Evolutionary conservation across 345 rosid genomes (phyloP).

Genomic region (Streptanthus diversifolius): DNA sequence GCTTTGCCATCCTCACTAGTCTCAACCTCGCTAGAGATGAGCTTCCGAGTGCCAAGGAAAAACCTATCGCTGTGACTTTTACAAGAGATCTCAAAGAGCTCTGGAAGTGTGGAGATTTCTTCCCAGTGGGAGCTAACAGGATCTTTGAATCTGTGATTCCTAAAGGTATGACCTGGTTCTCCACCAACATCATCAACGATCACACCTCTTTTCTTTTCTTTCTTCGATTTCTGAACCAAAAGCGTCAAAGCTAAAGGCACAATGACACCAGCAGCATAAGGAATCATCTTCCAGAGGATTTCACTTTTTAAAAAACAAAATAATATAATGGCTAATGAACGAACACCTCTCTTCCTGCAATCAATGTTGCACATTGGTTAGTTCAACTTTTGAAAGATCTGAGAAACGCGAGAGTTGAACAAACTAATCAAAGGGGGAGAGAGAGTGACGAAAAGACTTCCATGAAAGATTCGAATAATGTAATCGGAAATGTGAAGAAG

Average conservation of each 20-base stretch:
- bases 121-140: slow-evolving; percentile 72
- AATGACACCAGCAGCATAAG: slow-evolving; percentile 62
- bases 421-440: neutral
- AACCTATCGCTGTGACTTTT: slow-evolving; percentile 45
- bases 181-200: slow-evolving; percentile 79
- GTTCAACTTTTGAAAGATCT: slow-evolving; percentile 12
- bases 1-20: slow-evolving; percentile 58
- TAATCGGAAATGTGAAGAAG: slow-evolving; percentile 7
- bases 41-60: slow-evolving; percentile 75
- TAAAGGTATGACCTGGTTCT: slow-evolving; percentile 66
- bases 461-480: neutral
- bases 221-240: slow-evolving; percentile 53
- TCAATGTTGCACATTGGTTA: neutral
- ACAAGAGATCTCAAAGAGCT: slow-evolving; percentile 84
- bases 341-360: slow-evolving; percentile 1
- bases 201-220: slow-evolving; percentile 68
- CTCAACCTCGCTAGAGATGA: slow-evolving; percentile 67
- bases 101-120: slow-evolving; percentile 72
- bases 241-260: slow-evolving; percentile 72
- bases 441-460: neutral
- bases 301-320: neutral
- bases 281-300: slow-evolving; percentile 52
- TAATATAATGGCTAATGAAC: neutral
- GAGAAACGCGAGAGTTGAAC: neutral
- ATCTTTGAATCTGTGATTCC: slow-evolving; percentile 52